Evolutionary conservation across 202 grass and related monocot genomes (phyloP).

Genomic region (Schoenoplectus tabernaemontani): DNA sequence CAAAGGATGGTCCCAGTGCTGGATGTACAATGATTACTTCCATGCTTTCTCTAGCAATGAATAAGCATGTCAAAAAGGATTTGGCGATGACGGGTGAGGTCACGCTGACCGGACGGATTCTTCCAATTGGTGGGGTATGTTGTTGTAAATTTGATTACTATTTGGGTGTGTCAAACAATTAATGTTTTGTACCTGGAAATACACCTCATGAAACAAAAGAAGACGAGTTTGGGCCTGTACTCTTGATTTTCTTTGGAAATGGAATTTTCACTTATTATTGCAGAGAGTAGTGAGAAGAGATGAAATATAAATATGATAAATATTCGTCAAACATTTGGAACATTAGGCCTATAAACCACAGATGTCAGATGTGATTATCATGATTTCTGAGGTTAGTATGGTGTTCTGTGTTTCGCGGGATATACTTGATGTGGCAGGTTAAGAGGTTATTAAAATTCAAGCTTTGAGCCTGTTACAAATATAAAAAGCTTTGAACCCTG

Average conservation of each 20-base stretch:
- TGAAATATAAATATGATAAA: slow-evolving; percentile 13
- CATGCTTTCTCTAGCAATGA: slow-evolving; percentile 84
- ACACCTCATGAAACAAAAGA: not conserved
- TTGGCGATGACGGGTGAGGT: slow-evolving; percentile 98
- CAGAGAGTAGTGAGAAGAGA: not conserved
- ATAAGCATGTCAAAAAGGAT: slow-evolving; percentile 65
- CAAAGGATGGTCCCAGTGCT: slow-evolving; percentile 93
- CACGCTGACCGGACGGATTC: slow-evolving; percentile 57
- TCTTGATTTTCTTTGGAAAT: not conserved
- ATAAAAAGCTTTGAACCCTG: too few relatives aligned
- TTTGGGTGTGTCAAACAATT: not conserved
- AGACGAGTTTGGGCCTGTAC: not conserved
- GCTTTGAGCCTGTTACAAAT: too few relatives aligned
- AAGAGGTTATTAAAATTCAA: too few relatives aligned
- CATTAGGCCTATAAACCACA: not conserved
- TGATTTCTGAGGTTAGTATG: not conserved
- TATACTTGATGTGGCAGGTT: not conserved
- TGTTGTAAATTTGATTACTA: not conserved
- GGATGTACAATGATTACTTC: slow-evolving; percentile 96
- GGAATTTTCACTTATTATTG: not conserved
- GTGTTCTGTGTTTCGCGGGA: not conserved
- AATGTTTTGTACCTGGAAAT: not conserved
- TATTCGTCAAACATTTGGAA: not conserved
- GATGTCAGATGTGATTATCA: not conserved
- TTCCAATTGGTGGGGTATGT: slow-evolving; percentile 53